Base-by-base conservation (phyloP, 176 grass and related monocot genomes). In the Ensete glaucum region DNA sequence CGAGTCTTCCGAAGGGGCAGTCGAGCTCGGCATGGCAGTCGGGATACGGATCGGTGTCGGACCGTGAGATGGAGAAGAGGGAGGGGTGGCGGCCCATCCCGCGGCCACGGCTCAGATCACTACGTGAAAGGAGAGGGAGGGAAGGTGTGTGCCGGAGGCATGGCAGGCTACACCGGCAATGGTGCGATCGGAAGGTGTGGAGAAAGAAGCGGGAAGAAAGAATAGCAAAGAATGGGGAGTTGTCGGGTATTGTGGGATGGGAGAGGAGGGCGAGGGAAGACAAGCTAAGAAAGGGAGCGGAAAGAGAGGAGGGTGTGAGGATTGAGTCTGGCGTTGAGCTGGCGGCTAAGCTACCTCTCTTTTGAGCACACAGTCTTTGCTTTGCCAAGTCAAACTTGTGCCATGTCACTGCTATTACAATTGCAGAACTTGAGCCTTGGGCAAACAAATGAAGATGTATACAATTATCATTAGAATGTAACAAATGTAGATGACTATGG, bases 1-100 rank as follows among this genome's bases (percentile, higher is more conserved):
- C 81, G 72, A 91, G 66, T 66, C 50, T 59, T 52, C 89, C 85
- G 75, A 91, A 91, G 22, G 89, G 89, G 83, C 74, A 78, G 8
- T 76, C 83, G 15, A 91, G 56, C 77, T 9, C 54, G n/a, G 52
- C 71, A 16, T 88, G 77, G 25, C 73, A n/a, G 69, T 87, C 79
- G 63, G 79, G 9, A 53, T 56, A 15, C 29, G 34, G 34, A 43
- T 43, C 48, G 34, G 49, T 50, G 15, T 62, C 29, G 57, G 34
- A 49, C 58, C n/a, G 20, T 26, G 58, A 57, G 75, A 22, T 3
- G 72, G 53, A 56, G 72, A 53, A 74, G 51, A 56, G 53, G 52
- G 23, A 55, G 20, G 9, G 22, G 23, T 55, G 72, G 72, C 53
- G 72, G 72, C 52, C 52, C 23, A 54, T 56, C 52, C 52, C n/a